Evolutionary conservation across 1,139 yeast genomes (phyloP), one percentile per base, ranked within the genome.

Genomic region (Waltiozyma sp.): DNA sequence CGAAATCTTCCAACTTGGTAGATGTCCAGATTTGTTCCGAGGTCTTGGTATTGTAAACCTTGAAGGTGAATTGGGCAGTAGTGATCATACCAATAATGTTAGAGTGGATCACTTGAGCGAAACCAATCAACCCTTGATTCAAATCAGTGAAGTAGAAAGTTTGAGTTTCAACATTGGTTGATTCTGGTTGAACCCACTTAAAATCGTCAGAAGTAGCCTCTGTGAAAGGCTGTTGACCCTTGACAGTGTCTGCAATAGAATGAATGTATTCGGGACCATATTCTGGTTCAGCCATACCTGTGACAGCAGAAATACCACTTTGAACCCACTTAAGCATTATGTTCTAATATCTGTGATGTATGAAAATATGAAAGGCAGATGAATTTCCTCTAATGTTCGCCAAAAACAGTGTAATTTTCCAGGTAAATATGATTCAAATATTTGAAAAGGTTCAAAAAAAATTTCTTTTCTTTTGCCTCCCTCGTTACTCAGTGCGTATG

Each of bases 281-380:
- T 59, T 84, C 95, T 24, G 98, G 98, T 64, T 91, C 98, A 2
- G 96, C 95, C 16, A 95, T 77, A 42, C 98, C 98, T 8, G 96
- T 93, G 39, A 88, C 91, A 6, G 94, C 91, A 19, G 97, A 87
- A 40, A 91, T 75, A 44, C 95, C 68, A 48, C 89, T 83, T 70
- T 83, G 91, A 48, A 83, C 84, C 88, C 88, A 82, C 75, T 80
- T 83, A 44, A 83, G 68, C 93, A 83, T 83, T 31, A 36, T 52
- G n/a, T 26, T 11, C n/a, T 10, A 11, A 14, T 10, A 26, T 26
- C 4, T 26, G 31, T 26, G 31, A 26, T 26, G 31, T 21, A 21
- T 21, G 23, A 21, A 21, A 8, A 21, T 21, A 8, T 21, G 23
- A 26, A 26, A 4, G 6, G n/a, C 4, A 26, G n/a, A 26, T 11